phyloP scores from a whole-genome alignment of 257 asterid species.

The Prunella vulgaris region DNA sequence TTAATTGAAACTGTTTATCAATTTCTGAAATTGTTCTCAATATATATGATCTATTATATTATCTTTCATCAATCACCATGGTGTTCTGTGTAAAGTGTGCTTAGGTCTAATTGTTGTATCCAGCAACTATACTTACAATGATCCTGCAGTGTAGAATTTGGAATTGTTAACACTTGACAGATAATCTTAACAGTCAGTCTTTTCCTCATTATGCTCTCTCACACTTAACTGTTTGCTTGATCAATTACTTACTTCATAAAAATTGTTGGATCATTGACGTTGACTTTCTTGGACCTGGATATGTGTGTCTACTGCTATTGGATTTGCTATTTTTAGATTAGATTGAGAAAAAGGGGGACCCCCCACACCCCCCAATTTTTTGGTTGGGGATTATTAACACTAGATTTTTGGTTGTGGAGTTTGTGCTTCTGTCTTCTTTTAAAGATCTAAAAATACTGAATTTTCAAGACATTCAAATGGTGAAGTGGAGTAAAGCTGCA shows the following conservation, averaged over 20 bases:
- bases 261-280: slow-evolving; percentile 2
- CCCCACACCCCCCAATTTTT: no score
- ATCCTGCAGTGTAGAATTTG: no score
- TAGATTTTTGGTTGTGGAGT: background rate
- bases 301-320: background rate
- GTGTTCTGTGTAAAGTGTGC: no score
- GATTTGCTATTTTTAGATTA: background rate
- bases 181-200: slow-evolving; percentile 61
- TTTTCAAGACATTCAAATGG: slow-evolving; percentile 9
- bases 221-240: background rate
- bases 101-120: no score
- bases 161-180: no score
- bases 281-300: slow-evolving; percentile 10
- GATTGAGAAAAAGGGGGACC: background rate
- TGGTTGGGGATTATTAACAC: background rate
- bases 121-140: no score
- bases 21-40: no score
- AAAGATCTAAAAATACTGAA: background rate
- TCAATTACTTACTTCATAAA: no score
- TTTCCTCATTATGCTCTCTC: background rate
- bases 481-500: background rate
- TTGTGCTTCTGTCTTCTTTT: background rate
- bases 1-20: no score
- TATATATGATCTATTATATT: no score
- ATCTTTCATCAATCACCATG: no score